Base-by-base conservation (phyloP, 306 rosid species). In the Pterocarpus santalinus region DNA sequence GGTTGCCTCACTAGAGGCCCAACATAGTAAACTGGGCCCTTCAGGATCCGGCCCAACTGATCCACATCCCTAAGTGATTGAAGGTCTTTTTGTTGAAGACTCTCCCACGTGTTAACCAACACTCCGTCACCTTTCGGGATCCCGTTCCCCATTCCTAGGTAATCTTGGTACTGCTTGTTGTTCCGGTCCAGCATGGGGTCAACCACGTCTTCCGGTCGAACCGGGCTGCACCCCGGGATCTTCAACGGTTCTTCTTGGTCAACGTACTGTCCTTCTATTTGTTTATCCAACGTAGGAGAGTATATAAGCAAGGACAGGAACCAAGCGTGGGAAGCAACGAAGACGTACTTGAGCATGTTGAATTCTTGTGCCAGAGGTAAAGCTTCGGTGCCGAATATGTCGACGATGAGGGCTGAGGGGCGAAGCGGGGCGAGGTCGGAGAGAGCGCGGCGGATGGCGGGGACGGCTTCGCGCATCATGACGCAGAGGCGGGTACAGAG, bases 91-190 rank as follows among this genome's bases (percentile, higher is more conserved):
- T 34, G 51, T 33, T 87, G 69, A 15, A 85, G 57, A 4, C 85
- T 85, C 22, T 83, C 81, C 93, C 93, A 89, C 2, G 78, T 81
- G 67, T 89, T 89, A 4, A 87, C 2, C 78, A 87, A 67, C 36
- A 89, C 28, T 4, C 89, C 93, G 16, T 87, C 88, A 6, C 69
- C 14, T 38, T 11, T 34, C 0, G 60, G 53, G 13, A 72, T 22
- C 72, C 79, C 78, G 1, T 1, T 0, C 5, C 46, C 83, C 0
- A 38, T 0, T 2, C 65, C 62, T 2, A 89, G 0, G 33, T 73
- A 82, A 35, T 87, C 85, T 17, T 7, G 8, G 35, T 89, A 87
- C 52, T 85, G 80, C 62, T 43, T 80, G 63, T 38, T 43, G 4
- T 81, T 60, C 12, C 89, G 53, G 49, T 87, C 75, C 53, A 69